Evolutionary conservation across 495 filamentous ascomycete species (phyloP).

Genomic region (Penicillium goetzii): DNA sequence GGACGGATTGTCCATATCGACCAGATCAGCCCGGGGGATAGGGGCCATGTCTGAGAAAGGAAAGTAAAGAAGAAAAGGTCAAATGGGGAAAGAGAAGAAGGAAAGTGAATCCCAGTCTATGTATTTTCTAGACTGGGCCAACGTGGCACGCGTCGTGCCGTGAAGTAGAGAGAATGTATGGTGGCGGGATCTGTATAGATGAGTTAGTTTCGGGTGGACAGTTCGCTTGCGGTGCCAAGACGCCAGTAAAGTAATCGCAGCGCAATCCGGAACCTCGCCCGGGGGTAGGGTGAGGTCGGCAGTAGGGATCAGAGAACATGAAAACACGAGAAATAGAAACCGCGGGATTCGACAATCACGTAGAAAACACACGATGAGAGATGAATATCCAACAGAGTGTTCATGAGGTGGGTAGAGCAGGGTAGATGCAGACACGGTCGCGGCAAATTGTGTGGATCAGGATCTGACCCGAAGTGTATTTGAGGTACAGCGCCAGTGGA

Average conservation of each 20-base stretch:
- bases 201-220: conserved; percentile 33
- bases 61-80: conserved; percentile 6
- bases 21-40: conserved; percentile 37
- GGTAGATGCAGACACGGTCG: conserved; percentile 34
- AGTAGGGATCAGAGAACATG: conserved; percentile 1
- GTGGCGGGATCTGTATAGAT: conserved; percentile 37
- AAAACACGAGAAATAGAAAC: neutral
- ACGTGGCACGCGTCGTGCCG: conserved; percentile 14
- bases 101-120: conserved; percentile 2
- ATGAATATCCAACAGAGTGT: neutral
- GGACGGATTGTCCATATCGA: conserved; percentile 46
- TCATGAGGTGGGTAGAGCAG: conserved; percentile 6
- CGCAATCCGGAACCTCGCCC: conserved; percentile 29
- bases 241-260: conserved; percentile 38
- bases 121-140: neutral
- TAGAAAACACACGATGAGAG: neutral
- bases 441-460: conserved; percentile 39
- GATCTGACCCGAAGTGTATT: conserved; percentile 31
- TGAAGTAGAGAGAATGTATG: conserved; percentile 21
- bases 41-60: conserved; percentile 38
- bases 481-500: conserved; percentile 17
- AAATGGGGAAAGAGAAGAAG: conserved; percentile 8
- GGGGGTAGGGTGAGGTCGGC: conserved; percentile 14
- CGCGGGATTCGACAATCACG: neutral
- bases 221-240: conserved; percentile 53